Base-by-base conservation (phyloP, 306 rosid genomes). In the Ceratonia siliqua region DNA sequence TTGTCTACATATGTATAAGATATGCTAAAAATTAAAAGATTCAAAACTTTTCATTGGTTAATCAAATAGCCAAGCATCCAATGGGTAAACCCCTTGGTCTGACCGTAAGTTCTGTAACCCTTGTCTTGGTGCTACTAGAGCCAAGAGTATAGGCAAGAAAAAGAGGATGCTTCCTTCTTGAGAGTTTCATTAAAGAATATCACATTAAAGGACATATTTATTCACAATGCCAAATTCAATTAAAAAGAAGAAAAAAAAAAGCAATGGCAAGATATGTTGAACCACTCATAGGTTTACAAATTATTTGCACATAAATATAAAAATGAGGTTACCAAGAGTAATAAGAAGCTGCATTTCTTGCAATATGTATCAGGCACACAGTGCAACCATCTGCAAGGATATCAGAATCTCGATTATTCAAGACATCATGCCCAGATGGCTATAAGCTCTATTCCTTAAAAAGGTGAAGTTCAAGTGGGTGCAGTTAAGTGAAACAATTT, bases 301-400 rank as follows among this genome's bases (percentile, higher is more conserved):
- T 12, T 43, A 45, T 45, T 45, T 3, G 24, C 41, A 63, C 58
- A 54, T 24, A 54, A 68, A 18, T 7, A 54, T 42, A 36, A 21
- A 21, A n/a, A 36, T 27, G 45, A 61, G 32, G 52, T 45, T 42
- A 9, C 66, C 57, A 32, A 48, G 71, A 53, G 62, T 73, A 74
- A 78, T 59, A 1, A 53, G 10, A 59, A 41, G 32, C 42, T 6
- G 8, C 12, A 50, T 30, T 36, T 62, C 53, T 62, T 82, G 72
- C 56, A 46, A 76, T 18, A 62, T 58, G 70, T 38, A 22, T 55
- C 67, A 48, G 69, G 0, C 14, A 28, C 17, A 71, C 73, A 78
- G 56, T 13, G 68, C 63, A 82, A 38, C 59, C 46, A 72, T 58
- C 22, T 41, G 56, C 45, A 72, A 62, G 39, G 25, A 20, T 13